Evolutionary conservation across 257 asterid genomes (phyloP), one percentile per base, ranked within the genome.

Genomic region (Nicotiana attenuata): DNA sequence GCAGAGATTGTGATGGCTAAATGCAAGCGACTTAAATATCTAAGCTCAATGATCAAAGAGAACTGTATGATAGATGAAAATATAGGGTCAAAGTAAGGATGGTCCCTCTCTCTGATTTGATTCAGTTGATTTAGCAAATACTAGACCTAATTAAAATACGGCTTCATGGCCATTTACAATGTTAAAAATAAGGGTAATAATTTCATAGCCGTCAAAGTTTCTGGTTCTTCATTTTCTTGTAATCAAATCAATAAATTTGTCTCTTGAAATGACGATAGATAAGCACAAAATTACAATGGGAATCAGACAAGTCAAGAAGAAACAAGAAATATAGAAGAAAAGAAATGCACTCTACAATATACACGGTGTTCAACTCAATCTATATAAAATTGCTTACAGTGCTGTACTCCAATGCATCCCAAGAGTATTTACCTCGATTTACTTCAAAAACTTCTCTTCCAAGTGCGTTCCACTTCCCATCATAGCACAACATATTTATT

Each of bases 401-500:
- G 9, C 9, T 35, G 8, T 7, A 7, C 45, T 2, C 9, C 45
- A 38, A 38, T 38, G 2, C 45, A 38, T 1, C 45, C 45, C 57
- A 52, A 52, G 35, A 31, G 24, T 81, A 47, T 19, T 33, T 59
- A 57, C 41, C 9, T 13, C 28, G 13, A 0, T 33, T 63, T 17
- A 53, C 9, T 50, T 24, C 56, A n/a, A 50, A 68, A 17, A 1
- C 15, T 8, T 17, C 24, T 9, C n/a, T 15, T n/a, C 20, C 10
- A 17, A 13, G 87, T 90, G 57, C 16, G 57, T 75, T 91, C 91
- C 93, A 45, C 91, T 85, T 87, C 92, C 87, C 93, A 91, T 91
- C 94, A 91, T 91, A 3, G 91, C 87, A 75, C 91, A 88, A 69
- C 89, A 91, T 75, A 82, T 90, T 89, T 61, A 89, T 90, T 71